These are phyloP conservation scores for Mycena polygramma DNA, from an alignment of 768 basidiomycete genomes.

Conservation along the genomic window DNA sequence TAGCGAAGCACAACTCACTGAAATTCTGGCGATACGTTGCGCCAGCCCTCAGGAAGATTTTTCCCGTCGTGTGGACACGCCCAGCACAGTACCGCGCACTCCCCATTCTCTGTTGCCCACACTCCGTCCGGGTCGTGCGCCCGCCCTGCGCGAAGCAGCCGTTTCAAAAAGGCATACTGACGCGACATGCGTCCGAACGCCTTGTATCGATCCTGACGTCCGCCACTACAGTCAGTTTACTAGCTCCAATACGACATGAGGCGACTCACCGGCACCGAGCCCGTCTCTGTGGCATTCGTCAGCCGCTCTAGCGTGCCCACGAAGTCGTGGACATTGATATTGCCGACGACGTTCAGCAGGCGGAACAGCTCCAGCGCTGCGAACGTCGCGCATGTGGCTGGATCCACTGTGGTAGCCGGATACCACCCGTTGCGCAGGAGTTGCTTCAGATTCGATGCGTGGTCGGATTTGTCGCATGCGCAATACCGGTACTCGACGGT, in stretches of 20 bases:
- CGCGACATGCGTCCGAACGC: constrained; percentile 10
- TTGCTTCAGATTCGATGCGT: constrained; percentile 4
- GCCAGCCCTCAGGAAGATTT: constrained; percentile 37
- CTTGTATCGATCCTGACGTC: constrained; percentile 25
- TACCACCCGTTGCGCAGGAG: constrained; percentile 33
- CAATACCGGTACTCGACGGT: constrained; percentile 23
- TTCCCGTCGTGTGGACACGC: constrained; percentile 33
- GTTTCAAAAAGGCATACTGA: constrained; percentile 25
- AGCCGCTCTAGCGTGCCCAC: constrained; percentile 21
- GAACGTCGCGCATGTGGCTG: constrained; percentile 31
- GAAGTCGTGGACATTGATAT: constrained; percentile 35
- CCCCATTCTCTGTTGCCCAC: constrained; percentile 17
- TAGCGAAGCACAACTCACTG: neutral
- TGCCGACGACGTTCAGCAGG: constrained; percentile 29
- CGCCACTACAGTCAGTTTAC: no score
- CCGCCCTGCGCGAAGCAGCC: constrained; percentile 29
- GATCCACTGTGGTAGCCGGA: constrained; percentile 29
- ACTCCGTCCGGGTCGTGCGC: constrained; percentile 16
- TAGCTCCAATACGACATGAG: neutral
- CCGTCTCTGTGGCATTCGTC: neutral
- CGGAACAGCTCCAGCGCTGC: constrained; percentile 29
- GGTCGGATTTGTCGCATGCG: constrained; percentile 4
- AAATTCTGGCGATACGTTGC: constrained; percentile 16
- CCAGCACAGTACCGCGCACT: constrained; percentile 34
- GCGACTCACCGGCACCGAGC: constrained; percentile 18